These are phyloP conservation scores for Stephania japonica DNA, from an alignment of 164 flowering plant species.

Conservation along the genomic window DNA sequence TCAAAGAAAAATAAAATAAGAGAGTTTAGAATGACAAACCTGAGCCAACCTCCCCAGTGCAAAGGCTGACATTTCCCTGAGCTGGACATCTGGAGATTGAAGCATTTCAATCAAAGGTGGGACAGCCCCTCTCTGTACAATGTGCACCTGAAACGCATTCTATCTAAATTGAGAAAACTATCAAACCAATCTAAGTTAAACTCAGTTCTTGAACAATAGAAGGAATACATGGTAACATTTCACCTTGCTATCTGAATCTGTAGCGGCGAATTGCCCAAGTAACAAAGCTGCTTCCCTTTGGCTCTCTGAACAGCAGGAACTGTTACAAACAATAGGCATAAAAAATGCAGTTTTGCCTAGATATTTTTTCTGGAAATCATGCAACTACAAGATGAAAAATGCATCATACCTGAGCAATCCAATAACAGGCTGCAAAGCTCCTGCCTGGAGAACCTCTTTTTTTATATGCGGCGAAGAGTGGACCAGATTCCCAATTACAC, in stretches of 20 bases:
- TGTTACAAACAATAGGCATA: conserved; percentile 21
- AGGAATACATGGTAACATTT: conserved; percentile 2
- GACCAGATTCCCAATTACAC: conserved; percentile 96
- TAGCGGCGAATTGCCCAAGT: conserved; percentile 95
- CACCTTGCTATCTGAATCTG: conserved; percentile 96
- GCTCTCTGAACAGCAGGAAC: conserved; percentile 90
- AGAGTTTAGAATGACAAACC: conserved; percentile 32
- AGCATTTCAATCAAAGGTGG: conserved; percentile 95
- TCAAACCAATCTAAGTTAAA: not conserved
- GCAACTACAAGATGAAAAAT: not conserved
- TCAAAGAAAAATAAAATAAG: not conserved
- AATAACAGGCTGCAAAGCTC: conserved; percentile 97
- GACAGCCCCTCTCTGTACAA: conserved; percentile 98
- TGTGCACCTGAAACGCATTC: conserved; percentile 66
- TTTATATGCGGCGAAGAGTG: conserved; percentile 96
- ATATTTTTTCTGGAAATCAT: not conserved
- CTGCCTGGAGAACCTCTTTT: conserved; percentile 92
- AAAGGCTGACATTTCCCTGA: conserved; percentile 97
- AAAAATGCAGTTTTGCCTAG: not conserved
- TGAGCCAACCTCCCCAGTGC: conserved; percentile 98
- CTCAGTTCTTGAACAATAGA: not conserved
- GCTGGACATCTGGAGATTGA: conserved; percentile 78
- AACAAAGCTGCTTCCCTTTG: conserved; percentile 90
- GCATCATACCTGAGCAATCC: conserved; percentile 67
- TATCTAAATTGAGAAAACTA: conserved; percentile 4